Percentiles rank a stretch among this genome's conserved stretches.
Evolutionary conservation across 352 stramenopile genomes (phyloP).

Genomic region (Blastocystis sp.): DNA sequence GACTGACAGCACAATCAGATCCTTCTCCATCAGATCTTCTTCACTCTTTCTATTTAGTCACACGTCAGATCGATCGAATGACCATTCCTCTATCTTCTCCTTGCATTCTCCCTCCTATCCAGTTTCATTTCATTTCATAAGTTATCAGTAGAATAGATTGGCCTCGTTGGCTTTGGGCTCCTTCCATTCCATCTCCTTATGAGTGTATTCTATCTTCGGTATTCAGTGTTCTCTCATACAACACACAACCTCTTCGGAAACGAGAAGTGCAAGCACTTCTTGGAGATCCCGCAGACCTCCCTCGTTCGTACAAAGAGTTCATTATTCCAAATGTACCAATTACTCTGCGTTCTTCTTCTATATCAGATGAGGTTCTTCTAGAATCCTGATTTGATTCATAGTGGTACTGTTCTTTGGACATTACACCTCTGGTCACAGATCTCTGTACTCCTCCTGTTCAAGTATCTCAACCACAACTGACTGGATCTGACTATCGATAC

Average conservation of each 20-base stretch:
- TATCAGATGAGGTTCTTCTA: neutral
- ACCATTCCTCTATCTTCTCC: neutral
- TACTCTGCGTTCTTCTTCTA: neutral
- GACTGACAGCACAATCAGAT: neutral
- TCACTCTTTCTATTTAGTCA: neutral
- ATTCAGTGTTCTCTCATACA: neutral
- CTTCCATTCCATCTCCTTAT: neutral
- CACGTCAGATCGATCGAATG: neutral
- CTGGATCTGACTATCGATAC: slow-evolving; percentile 17
- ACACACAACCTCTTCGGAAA: neutral
- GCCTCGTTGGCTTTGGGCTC: slow-evolving; percentile 14
- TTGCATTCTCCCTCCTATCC: neutral
- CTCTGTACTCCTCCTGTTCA: neutral
- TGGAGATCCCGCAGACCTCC: neutral
- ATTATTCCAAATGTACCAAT: neutral
- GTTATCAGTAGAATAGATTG: slow-evolving; percentile 12
- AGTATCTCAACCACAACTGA: neutral
- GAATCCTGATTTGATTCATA: neutral
- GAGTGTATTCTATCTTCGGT: neutral
- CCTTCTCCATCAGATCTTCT: neutral
- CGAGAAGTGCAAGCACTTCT: neutral
- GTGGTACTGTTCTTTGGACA: neutral
- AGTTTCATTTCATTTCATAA: neutral
- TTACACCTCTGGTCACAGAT: neutral
- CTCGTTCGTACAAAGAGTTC: neutral